Percentiles rank a stretch among this genome's conserved stretches.
Evolutionary conservation across 2,329 filamentous ascomycete species (phyloP).

Genomic region (Madurella mycetomatis): DNA sequence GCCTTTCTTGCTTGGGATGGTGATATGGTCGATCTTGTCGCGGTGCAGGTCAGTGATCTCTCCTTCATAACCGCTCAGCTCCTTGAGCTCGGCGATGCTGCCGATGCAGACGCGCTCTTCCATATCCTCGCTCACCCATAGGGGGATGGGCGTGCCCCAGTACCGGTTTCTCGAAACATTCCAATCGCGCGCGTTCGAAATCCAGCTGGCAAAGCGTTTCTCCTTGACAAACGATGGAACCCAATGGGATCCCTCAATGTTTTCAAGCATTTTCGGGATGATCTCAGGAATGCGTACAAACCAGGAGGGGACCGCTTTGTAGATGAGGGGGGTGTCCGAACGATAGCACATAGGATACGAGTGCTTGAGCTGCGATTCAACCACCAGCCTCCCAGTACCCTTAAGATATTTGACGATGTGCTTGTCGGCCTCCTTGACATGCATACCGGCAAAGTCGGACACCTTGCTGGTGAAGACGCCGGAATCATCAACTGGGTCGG

Average conservation of each 20-base stretch:
- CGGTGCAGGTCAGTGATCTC: constrained; percentile 83
- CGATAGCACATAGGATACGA: constrained; percentile 92
- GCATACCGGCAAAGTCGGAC: constrained; percentile 74
- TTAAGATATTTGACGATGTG: constrained; percentile 84
- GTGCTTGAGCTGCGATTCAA: constrained; percentile 83
- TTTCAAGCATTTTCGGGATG: constrained; percentile 83
- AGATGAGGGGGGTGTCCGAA: constrained; percentile 92
- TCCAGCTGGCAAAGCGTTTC: constrained; percentile 87
- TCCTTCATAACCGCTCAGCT: constrained; percentile 80
- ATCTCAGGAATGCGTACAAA: constrained; percentile 84
- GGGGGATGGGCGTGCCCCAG: constrained; percentile 88
- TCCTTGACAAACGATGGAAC: constrained; percentile 89
- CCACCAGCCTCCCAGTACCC: constrained; percentile 67
- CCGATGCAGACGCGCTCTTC: constrained; percentile 84
- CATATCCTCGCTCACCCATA: constrained; percentile 88
- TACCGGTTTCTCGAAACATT: constrained; percentile 91
- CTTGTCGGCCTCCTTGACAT: constrained; percentile 91
- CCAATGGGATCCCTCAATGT: constrained; percentile 88
- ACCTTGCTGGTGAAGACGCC: constrained; percentile 76
- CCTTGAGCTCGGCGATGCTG: constrained; percentile 76
- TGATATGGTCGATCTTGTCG: constrained; percentile 90
- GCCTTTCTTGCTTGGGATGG: constrained; percentile 83
- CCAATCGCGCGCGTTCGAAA: constrained; percentile 87
- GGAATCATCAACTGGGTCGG: constrained; percentile 82
- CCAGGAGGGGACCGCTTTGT: constrained; percentile 89